These are phyloP conservation scores for Tulasnella calospora DNA, from an alignment of 768 basidiomycete genomes.

Conservation along the genomic window DNA sequence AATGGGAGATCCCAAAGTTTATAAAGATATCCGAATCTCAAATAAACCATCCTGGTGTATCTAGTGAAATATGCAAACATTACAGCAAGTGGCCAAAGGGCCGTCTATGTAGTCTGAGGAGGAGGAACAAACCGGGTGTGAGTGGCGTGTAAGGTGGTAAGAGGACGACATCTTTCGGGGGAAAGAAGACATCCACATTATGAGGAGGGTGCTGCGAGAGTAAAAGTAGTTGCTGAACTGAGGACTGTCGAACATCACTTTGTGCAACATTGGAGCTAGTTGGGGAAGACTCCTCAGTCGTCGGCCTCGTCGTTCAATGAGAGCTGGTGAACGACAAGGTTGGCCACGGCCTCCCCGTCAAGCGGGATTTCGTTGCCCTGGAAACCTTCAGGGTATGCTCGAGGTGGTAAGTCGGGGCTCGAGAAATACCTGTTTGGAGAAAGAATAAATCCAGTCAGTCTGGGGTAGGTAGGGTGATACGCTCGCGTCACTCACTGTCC, in stretches of 20 bases:
- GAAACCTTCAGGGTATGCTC: slow-evolving; percentile 84
- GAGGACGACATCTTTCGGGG: no score
- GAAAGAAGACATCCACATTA: no score
- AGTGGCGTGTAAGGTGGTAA: no score
- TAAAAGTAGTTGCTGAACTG: no score
- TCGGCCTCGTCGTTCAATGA: slow-evolving; percentile 56
- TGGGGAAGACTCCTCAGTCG: slow-evolving; percentile 39
- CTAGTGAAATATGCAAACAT: neutral
- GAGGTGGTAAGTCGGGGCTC: slow-evolving; percentile 60
- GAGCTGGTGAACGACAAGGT: slow-evolving; percentile 49
- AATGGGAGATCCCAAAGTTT: neutral
- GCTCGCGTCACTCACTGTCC: slow-evolving; percentile 45
- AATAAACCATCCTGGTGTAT: neutral
- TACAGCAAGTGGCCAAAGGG: neutral
- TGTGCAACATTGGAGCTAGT: no score
- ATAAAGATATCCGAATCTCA: neutral
- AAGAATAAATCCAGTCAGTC: neutral
- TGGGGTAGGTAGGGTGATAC: neutral
- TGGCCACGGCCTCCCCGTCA: slow-evolving; percentile 63
- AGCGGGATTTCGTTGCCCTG: slow-evolving; percentile 79
- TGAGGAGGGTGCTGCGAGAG: no score
- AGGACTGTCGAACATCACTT: no score
- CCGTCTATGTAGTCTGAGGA: neutral
- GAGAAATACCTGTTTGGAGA: slow-evolving; percentile 56
- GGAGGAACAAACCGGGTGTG: neutral